A percentile compares a stretch with the other conserved stretches of the same genome.
These are phyloP conservation scores for Eucalyptus cloeziana DNA, from an alignment of 345 rosid species.

Conservation along the genomic window DNA sequence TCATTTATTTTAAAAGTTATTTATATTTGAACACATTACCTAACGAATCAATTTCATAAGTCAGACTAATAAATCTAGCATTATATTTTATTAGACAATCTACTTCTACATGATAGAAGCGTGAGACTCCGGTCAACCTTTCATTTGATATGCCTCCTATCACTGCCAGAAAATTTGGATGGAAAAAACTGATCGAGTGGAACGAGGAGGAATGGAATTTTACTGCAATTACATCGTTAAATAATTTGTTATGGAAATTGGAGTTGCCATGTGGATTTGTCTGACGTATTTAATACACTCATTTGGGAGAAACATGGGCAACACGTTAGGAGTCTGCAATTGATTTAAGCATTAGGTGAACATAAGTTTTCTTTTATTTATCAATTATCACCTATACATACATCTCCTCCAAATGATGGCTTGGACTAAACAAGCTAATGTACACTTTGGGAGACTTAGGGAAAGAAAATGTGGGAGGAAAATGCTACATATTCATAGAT, in stretches of 20 bases:
- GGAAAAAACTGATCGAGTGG: neutral
- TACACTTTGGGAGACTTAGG: neutral
- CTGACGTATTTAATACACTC: neutral
- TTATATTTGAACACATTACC: neutral
- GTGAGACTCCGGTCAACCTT: neutral
- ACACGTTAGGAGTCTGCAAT: neutral
- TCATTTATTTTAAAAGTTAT: neutral
- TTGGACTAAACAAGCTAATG: neutral
- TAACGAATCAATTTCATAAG: neutral
- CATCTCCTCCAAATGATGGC: neutral
- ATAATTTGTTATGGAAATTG: neutral
- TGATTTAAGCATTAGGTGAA: neutral
- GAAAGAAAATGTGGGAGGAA: neutral
- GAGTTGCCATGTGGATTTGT: neutral
- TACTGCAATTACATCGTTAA: neutral
- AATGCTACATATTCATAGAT: neutral
- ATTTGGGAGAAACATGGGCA: neutral
- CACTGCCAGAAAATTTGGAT: neutral
- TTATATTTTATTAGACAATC: neutral
- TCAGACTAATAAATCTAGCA: neutral
- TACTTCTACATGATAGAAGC: neutral
- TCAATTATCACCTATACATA: neutral
- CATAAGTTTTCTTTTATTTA: neutral
- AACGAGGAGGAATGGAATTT: neutral
- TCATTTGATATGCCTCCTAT: neutral